phyloP scores from a whole-genome alignment of 2,329 filamentous ascomycete genomes.

The Nannizziopsis arthrosporioides region DNA sequence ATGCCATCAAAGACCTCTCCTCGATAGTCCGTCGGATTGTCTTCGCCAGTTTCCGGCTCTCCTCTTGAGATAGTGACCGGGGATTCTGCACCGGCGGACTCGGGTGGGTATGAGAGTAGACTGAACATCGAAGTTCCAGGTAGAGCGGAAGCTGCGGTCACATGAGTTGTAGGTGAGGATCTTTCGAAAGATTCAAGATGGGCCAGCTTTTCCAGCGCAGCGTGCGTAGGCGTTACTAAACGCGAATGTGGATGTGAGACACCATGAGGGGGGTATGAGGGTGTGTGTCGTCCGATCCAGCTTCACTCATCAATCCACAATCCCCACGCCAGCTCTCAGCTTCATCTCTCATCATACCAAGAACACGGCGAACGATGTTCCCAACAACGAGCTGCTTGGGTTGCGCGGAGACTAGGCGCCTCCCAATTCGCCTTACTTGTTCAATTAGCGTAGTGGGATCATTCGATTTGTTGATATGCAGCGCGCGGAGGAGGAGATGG shows the following conservation, averaged over 20 bases:
- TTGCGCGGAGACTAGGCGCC: slow-evolving; percentile 67
- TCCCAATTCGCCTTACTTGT: slow-evolving; percentile 67
- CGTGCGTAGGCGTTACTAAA: slow-evolving; percentile 2
- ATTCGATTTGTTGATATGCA: slow-evolving; percentile 66
- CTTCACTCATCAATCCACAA: slow-evolving; percentile 47
- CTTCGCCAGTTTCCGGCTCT: slow-evolving; percentile 23
- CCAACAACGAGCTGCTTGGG: slow-evolving; percentile 85
- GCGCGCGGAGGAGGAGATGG: slow-evolving; percentile 74
- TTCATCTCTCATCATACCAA: slow-evolving; percentile 85
- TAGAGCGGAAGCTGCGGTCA: slow-evolving; percentile 32
- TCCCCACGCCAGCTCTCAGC: slow-evolving; percentile 63
- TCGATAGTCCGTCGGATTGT: slow-evolving; percentile 55
- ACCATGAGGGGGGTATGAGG: slow-evolving; percentile 30
- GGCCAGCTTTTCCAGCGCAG: slow-evolving; percentile 4
- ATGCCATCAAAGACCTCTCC: slow-evolving; percentile 91
- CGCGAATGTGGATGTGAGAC: not conserved
- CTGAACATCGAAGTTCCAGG: slow-evolving; percentile 70
- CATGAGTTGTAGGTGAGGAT: slow-evolving; percentile 22
- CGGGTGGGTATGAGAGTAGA: slow-evolving; percentile 58
- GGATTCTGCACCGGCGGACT: slow-evolving; percentile 31
- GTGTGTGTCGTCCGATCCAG: slow-evolving; percentile 42
- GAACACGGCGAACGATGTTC: slow-evolving; percentile 81
- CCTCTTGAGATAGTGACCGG: slow-evolving; percentile 27
- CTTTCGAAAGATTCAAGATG: slow-evolving; percentile 20
- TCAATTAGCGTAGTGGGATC: slow-evolving; percentile 69